These are phyloP conservation scores for Corymbia maculata DNA, from an alignment of 345 rosid genomes.

Conservation along the genomic window DNA sequence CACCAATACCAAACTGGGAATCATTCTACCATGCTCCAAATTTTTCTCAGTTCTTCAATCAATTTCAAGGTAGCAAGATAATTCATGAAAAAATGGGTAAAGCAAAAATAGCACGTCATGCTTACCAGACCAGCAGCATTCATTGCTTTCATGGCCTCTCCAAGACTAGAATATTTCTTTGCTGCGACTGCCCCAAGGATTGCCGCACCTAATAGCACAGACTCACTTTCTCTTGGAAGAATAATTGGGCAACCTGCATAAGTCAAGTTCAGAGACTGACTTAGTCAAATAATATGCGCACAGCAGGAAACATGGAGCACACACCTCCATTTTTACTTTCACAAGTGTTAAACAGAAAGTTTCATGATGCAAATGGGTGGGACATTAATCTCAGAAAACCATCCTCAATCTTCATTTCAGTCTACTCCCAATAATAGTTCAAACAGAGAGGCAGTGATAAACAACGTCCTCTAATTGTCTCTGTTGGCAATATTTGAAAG, in stretches of 20 bases:
- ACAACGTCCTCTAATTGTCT: neutral
- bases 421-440: neutral
- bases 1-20: neutral
- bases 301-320: neutral
- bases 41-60: neutral
- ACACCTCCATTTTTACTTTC: neutral
- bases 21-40: neutral
- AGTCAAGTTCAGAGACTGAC: neutral
- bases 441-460: neutral
- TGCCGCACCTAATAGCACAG: constrained; percentile 88
- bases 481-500: neutral
- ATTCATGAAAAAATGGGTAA: neutral
- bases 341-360: neutral
- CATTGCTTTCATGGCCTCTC: constrained; percentile 79
- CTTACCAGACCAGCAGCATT: constrained; percentile 86
- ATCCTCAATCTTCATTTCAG: neutral
- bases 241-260: constrained; percentile 72
- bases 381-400: neutral
- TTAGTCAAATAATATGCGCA: neutral
- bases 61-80: neutral
- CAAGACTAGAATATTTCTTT: constrained; percentile 53
- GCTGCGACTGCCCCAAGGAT: constrained; percentile 90
- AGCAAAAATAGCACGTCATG: neutral
- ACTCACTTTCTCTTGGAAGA: constrained; percentile 87
- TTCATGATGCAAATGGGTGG: neutral